Conservation (phyloP, 331 rosid species). For the Quercus lobata region DNA sequence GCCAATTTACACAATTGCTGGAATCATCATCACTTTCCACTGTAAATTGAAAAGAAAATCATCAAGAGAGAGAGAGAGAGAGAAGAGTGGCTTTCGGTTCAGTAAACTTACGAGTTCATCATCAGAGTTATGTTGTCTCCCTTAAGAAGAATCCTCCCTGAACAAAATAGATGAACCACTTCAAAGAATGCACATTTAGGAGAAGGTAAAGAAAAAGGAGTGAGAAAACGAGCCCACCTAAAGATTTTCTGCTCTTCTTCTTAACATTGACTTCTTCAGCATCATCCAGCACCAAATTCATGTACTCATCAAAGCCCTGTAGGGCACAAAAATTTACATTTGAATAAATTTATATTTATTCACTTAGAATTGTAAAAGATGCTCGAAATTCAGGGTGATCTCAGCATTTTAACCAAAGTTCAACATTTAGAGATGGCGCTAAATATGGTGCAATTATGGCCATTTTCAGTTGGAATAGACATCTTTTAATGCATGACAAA, state of each 20-base stretch:
- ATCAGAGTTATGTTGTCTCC: constrained; percentile 96
- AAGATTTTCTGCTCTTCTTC: constrained; percentile 77
- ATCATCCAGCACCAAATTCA: constrained; percentile 94
- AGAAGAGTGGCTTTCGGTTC: background rate
- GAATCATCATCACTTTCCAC: constrained; percentile 43
- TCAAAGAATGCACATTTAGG: constrained; percentile 1
- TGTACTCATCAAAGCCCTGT: constrained; percentile 97
- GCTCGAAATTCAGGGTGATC: background rate
- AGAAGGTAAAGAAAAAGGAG: background rate
- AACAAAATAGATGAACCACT: constrained; percentile 9
- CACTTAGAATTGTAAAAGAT: background rate
- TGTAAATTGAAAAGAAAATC: constrained; percentile 9
- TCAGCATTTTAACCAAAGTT: too few species aligned
- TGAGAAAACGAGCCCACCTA: constrained; percentile 36
- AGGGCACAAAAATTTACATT: background rate
- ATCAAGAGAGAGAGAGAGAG: background rate
- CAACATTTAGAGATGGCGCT: too few species aligned
- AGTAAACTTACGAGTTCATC: constrained; percentile 81
- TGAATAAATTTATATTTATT: background rate
- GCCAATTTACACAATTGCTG: background rate
- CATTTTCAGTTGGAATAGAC: too few species aligned
- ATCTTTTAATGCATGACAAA: too few species aligned
- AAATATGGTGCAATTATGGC: too few species aligned
- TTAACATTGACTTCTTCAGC: constrained; percentile 93
- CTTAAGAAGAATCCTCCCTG: constrained; percentile 93